phyloP scores from a whole-genome alignment of 768 basidiomycete genomes.

The Mycena latifolia region DNA sequence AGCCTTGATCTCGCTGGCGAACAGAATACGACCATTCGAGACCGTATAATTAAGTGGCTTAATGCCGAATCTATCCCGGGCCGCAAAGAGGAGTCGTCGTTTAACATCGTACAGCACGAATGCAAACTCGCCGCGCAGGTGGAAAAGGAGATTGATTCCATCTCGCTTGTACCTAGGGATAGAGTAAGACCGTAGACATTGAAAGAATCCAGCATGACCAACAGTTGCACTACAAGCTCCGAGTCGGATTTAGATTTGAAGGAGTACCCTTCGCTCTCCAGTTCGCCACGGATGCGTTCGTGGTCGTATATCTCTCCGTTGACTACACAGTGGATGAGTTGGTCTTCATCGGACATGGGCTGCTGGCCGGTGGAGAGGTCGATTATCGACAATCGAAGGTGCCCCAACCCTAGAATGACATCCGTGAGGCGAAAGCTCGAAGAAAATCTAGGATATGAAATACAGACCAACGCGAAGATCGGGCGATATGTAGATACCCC shows the following conservation, averaged over 20 bases:
- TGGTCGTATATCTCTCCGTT: constrained; percentile 33
- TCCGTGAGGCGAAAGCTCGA: too few relatives aligned
- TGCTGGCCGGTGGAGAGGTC: constrained; percentile 37
- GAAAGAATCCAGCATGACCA: not conserved
- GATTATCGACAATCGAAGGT: constrained; percentile 36
- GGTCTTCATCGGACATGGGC: constrained; percentile 33
- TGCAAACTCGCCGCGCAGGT: constrained; percentile 37
- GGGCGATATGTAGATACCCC: constrained; percentile 28
- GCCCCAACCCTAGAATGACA: constrained; percentile 31
- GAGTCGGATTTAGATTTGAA: constrained; percentile 38
- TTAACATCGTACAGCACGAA: too few relatives aligned
- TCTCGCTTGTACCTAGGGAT: not conserved
- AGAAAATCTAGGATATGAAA: not conserved
- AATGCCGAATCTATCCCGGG: not conserved
- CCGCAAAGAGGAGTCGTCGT: not conserved
- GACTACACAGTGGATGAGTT: constrained; percentile 35
- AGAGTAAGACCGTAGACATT: not conserved
- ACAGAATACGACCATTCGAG: not conserved
- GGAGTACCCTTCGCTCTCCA: constrained; percentile 22
- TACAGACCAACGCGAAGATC: constrained; percentile 31
- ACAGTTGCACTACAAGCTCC: constrained; percentile 38
- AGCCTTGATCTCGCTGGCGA: constrained; percentile 30
- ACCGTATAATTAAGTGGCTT: not conserved
- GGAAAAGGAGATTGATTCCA: constrained; percentile 15
- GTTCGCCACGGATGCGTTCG: constrained; percentile 30